These are phyloP conservation scores for Talaromyces nanjingensis DNA, from an alignment of 495 filamentous ascomycete genomes.

Conservation along the genomic window DNA sequence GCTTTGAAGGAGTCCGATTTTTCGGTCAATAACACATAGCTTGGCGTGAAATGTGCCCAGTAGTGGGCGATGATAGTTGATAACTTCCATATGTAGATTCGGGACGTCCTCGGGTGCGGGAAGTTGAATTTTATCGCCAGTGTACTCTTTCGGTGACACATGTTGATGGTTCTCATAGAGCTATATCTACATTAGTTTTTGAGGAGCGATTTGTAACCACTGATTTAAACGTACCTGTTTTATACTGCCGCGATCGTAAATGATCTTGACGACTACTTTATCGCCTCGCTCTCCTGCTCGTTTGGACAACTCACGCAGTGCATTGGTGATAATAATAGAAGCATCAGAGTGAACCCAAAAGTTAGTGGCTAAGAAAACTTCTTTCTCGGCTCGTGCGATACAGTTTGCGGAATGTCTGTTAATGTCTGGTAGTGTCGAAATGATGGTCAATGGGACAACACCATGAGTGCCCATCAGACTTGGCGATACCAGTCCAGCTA, in stretches of 20 bases:
- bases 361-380: conserved; percentile 68
- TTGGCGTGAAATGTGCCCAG: conserved; percentile 75
- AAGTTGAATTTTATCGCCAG: conserved; percentile 46
- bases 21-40: conserved; percentile 68
- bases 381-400: conserved; percentile 63
- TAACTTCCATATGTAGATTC: conserved; percentile 62
- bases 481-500: conserved; percentile 57
- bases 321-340: conserved; percentile 58
- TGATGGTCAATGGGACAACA: conserved; percentile 59
- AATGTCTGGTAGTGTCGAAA: conserved; percentile 63
- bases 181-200: conserved; percentile 13
- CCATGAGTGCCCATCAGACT: conserved; percentile 64
- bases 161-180: conserved; percentile 54
- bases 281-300: conserved; percentile 52
- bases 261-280: conserved; percentile 61
- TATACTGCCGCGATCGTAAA: conserved; percentile 65
- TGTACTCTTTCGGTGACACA: conserved; percentile 51
- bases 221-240: conserved; percentile 36
- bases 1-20: conserved; percentile 59
- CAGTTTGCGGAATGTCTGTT: conserved; percentile 67
- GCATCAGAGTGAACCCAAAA: conserved; percentile 67
- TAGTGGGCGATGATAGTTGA: conserved; percentile 66
- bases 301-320: conserved; percentile 58
- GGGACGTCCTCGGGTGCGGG: conserved; percentile 58
- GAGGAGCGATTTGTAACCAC: background rate